Evolutionary conservation across 345 rosid genomes (phyloP).

Genomic region (Rhizophora mangle): DNA sequence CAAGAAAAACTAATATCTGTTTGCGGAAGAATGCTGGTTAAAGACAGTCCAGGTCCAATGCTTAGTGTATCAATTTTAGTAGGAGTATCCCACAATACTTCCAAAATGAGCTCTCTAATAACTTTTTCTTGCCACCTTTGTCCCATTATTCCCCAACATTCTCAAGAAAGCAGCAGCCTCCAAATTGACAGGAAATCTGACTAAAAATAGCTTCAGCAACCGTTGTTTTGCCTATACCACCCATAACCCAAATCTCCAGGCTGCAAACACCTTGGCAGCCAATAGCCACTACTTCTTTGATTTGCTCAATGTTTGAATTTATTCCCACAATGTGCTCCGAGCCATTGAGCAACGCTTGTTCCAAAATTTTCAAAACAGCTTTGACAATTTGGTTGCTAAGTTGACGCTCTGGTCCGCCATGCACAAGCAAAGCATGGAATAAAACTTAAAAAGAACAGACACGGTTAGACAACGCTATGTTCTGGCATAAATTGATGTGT

Average conservation of each 20-base stretch:
- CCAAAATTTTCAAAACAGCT: neutral
- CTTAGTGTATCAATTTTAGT: neutral
- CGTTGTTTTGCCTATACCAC: constrained; percentile 15
- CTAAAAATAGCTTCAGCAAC: constrained; percentile 2
- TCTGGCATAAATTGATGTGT: constrained; percentile 3
- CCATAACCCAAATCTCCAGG: constrained; percentile 15
- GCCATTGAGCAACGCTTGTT: neutral
- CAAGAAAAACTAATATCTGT: constrained; percentile 9
- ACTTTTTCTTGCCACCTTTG: neutral
- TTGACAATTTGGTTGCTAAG: neutral
- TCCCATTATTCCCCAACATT: constrained; percentile 6
- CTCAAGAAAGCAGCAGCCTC: constrained; percentile 8
- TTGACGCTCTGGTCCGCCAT: neutral
- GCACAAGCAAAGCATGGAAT: too few relatives aligned
- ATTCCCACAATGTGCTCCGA: constrained; percentile 8
- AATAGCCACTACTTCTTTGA: neutral
- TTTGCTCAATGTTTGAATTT: constrained; percentile 1
- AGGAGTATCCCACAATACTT: neutral
- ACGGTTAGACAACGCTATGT: neutral
- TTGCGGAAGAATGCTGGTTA: neutral
- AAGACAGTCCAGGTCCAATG: neutral
- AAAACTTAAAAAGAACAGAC: too few relatives aligned
- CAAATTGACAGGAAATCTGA: neutral
- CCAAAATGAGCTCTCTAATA: neutral
- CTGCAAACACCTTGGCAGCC: neutral